These are phyloP conservation scores for Herpotrichia juniperi DNA, from an alignment of 2,329 filamentous ascomycete genomes.

Conservation along the genomic window DNA sequence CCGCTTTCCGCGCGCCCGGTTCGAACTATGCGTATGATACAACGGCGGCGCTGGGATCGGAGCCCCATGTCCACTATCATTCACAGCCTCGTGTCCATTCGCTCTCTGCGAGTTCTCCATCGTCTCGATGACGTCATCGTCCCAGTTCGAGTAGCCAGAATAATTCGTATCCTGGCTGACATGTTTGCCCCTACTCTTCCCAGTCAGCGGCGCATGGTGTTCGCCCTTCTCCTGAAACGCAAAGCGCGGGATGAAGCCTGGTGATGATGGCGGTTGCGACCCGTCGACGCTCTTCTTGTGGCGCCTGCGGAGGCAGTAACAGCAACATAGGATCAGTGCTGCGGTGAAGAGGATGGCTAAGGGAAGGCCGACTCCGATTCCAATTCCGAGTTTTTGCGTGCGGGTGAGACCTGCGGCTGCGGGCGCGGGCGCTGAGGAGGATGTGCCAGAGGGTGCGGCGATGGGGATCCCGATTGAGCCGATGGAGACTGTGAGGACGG, in stretches of 20 bases:
- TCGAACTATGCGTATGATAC: slow-evolving; percentile 42
- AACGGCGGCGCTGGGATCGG: slow-evolving; percentile 32
- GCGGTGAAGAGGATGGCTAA: slow-evolving; percentile 63
- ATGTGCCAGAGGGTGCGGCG: slow-evolving; percentile 9
- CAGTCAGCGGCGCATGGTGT: slow-evolving; percentile 22
- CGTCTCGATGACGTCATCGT: slow-evolving; percentile 36
- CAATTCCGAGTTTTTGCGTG: slow-evolving; percentile 39
- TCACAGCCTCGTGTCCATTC: background rate
- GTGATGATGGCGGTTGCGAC: slow-evolving; percentile 38
- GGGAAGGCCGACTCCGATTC: slow-evolving; percentile 53
- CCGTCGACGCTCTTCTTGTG: slow-evolving; percentile 26
- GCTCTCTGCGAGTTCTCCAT: slow-evolving; percentile 12
- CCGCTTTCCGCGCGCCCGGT: slow-evolving; percentile 37
- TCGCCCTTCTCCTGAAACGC: slow-evolving; percentile 39
- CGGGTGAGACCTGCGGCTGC: slow-evolving; percentile 24
- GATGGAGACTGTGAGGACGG: slow-evolving; percentile 4
- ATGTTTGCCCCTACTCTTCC: background rate
- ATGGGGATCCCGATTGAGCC: slow-evolving; percentile 4
- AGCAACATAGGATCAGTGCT: slow-evolving; percentile 30
- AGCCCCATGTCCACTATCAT: background rate
- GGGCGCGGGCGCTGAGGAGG: slow-evolving; percentile 21
- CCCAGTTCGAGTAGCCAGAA: slow-evolving; percentile 29
- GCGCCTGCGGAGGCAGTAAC: slow-evolving; percentile 32
- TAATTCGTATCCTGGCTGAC: slow-evolving; percentile 5
- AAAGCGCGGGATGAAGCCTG: slow-evolving; percentile 44